These are phyloP conservation scores for Chimonanthus praecox DNA, from an alignment of 164 flowering plant species.

Conservation along the genomic window DNA sequence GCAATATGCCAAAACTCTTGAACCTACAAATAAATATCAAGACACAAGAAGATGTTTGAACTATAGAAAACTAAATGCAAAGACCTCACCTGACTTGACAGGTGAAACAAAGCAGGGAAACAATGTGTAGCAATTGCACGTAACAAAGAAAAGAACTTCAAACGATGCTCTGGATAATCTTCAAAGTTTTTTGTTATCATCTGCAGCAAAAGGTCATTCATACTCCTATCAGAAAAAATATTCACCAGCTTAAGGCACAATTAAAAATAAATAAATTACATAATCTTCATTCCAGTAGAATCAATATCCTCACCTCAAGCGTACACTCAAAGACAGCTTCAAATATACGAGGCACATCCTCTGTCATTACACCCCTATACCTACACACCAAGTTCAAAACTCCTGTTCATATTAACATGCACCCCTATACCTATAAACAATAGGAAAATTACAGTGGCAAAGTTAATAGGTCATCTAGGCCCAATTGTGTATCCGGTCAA, in stretches of 20 bases:
- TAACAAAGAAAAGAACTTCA: constrained; percentile 89
- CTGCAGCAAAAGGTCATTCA: constrained; percentile 31
- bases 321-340: constrained; percentile 97
- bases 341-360: constrained; percentile 95
- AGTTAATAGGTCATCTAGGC: too few relatives aligned
- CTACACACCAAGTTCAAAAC: constrained; percentile 25
- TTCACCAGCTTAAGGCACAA: background rate
- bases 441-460: background rate
- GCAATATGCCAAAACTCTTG: too few relatives aligned
- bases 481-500: too few relatives aligned
- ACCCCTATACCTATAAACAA: background rate
- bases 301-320: constrained; percentile 56
- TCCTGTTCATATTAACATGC: background rate
- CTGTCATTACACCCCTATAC: constrained; percentile 82
- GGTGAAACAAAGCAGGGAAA: constrained; percentile 79
- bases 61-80: background rate
- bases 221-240: constrained; percentile 1
- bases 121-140: constrained; percentile 96
- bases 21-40: background rate
- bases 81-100: constrained; percentile 75
- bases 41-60: background rate
- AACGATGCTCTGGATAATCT: constrained; percentile 98
- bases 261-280: background rate
- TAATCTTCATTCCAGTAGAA: background rate
- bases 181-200: constrained; percentile 98